Evolutionary conservation across 495 filamentous ascomycete species (phyloP).

Genomic region (Penicillium odoratum): DNA sequence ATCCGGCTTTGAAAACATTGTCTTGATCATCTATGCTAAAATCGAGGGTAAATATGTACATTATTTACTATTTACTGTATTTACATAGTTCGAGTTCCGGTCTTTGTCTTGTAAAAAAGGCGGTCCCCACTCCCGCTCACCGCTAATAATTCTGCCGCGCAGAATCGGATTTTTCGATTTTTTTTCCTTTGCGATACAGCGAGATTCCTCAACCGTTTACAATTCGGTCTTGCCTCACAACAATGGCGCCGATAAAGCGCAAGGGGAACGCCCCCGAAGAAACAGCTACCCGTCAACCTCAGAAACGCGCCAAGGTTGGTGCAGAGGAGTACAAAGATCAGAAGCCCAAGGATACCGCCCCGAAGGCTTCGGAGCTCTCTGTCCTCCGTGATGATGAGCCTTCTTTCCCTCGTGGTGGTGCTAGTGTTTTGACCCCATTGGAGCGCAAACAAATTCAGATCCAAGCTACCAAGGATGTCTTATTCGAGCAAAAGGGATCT

Average conservation of each 20-base stretch:
- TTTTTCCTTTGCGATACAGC: constrained; percentile 32
- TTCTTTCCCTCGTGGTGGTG: constrained; percentile 90
- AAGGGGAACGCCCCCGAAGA: constrained; percentile 47
- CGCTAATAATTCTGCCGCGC: constrained; percentile 26
- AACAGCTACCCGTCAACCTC: constrained; percentile 38
- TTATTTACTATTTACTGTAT: not conserved
- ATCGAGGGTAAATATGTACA: too few relatives aligned
- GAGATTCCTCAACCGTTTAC: constrained; percentile 30
- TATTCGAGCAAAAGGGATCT: constrained; percentile 71
- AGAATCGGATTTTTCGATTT: constrained; percentile 39
- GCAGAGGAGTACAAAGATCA: constrained; percentile 38
- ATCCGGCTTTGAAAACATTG: too few relatives aligned
- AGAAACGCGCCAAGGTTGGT: constrained; percentile 49
- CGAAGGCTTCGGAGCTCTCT: constrained; percentile 46
- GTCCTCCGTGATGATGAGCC: constrained; percentile 75
- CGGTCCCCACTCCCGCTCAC: constrained; percentile 15
- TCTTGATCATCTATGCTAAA: too few relatives aligned
- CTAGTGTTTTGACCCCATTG: constrained; percentile 83
- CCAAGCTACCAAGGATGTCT: constrained; percentile 85
- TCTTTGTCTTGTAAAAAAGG: not conserved
- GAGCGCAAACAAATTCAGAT: constrained; percentile 96
- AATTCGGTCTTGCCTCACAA: constrained; percentile 32
- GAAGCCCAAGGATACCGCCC: constrained; percentile 35
- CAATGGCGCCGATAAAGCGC: constrained; percentile 56
- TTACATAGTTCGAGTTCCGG: not conserved